These are phyloP conservation scores for Scytalidium lignicola DNA, from an alignment of 2,329 filamentous ascomycete species.

Conservation along the genomic window DNA sequence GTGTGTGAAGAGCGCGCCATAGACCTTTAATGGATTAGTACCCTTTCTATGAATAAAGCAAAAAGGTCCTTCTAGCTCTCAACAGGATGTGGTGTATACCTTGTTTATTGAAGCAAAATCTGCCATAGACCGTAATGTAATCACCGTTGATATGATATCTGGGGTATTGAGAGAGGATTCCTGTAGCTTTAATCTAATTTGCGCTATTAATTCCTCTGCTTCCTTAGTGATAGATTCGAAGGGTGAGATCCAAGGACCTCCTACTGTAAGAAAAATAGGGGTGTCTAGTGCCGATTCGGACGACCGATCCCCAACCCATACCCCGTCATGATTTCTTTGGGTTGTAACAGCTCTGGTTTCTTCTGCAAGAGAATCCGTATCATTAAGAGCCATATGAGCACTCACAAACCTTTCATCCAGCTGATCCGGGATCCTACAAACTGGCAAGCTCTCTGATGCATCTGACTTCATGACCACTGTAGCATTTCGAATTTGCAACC, in stretches of 20 bases:
- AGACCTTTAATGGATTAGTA: constrained; percentile 39
- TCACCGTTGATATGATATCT: constrained; percentile 50
- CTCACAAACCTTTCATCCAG: constrained; percentile 58
- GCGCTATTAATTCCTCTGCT: constrained; percentile 40
- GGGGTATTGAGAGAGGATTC: constrained; percentile 30
- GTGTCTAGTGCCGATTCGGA: neutral
- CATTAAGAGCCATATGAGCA: constrained; percentile 11
- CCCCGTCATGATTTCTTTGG: neutral
- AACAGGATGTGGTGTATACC: constrained; percentile 10
- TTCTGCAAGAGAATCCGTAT: neutral
- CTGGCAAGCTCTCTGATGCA: constrained; percentile 8
- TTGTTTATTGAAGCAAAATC: constrained; percentile 73
- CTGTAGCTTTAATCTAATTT: constrained; percentile 38
- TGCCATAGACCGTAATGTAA: constrained; percentile 74
- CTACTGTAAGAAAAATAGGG: neutral
- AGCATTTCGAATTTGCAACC: constrained; percentile 54
- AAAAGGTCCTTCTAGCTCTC: neutral
- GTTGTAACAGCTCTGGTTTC: neutral
- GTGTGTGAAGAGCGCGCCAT: constrained; percentile 66
- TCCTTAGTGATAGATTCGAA: constrained; percentile 37
- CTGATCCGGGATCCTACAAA: constrained; percentile 54
- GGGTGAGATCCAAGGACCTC: neutral
- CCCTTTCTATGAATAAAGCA: too few species aligned
- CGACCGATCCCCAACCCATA: neutral
- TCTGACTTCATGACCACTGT: constrained; percentile 40